Base-by-base conservation (phyloP, 2,329 filamentous ascomycete genomes). In the Sarocladiaceae sp. region DNA sequence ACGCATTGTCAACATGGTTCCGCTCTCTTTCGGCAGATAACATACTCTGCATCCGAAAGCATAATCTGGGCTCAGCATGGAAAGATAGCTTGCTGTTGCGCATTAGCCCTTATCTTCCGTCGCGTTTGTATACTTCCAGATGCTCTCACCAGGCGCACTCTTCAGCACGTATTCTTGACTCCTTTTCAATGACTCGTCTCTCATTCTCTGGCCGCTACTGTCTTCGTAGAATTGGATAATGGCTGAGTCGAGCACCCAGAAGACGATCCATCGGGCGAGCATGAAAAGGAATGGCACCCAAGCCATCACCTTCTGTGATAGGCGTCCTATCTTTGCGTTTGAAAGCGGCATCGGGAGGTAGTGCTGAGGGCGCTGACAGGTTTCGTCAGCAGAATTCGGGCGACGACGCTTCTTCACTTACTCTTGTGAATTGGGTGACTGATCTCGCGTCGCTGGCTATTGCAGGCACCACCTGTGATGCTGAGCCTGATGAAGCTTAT, bases 381-480 rank as follows among this genome's bases (percentile, higher is more conserved):
- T 26, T 31, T 32, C 26, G 24, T 23, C n/a, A 26, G 20, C 40
- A 21, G 23, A 29, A 6, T 41, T 21, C 13, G 21, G 23, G 6
- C 21, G 37, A 18, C 18, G n/a, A n/a, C 23, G 24, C 37, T 41
- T 24, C 18, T 41, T 41, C 9, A n/a, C 18, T 23, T 26, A 18
- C 19, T 21, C 37, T 23, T 41, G 16, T 23, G 13, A n/a, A 50
- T 23, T 55, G 52, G 11, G 43, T 48, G 5, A 53, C 40, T 6
- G 37, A 46, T 4, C 44, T 42, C 7, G 48, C 55, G 6, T 51
- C 44, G 29, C 56, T 51, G 10, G 55, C 55, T 12, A 68, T 37
- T 12, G 57, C 50, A 3, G 64, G 62, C 1, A 67, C 52, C 6
- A 67, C 59, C 45, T 67, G 63, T 1, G 59, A 56, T 1, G 57